Conservation (phyloP, 352 stramenopile genomes). For the Aphanomyces euteiches region DNA sequence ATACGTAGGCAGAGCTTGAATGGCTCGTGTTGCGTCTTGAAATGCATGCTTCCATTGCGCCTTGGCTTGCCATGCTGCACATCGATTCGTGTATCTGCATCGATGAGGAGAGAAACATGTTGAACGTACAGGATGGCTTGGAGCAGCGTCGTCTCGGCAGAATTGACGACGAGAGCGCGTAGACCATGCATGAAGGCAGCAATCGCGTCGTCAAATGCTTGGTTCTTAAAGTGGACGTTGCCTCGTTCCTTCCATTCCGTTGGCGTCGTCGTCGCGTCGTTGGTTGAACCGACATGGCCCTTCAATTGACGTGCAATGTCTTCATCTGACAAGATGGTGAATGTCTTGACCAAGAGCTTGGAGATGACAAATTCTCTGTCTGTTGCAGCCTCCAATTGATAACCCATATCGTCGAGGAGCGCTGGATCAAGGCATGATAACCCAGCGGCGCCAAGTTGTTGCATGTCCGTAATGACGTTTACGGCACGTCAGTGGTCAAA, state of each 20-base stretch:
- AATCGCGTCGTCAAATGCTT: slow-evolving; percentile 6
- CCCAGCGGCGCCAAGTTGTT: too few species aligned
- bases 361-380: background rate
- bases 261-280: background rate
- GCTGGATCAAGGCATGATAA: background rate
- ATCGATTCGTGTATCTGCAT: slow-evolving; percentile 21
- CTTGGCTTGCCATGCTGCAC: slow-evolving; percentile 13
- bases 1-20: slow-evolving; percentile 4
- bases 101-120: background rate
- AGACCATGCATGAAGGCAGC: slow-evolving; percentile 8
- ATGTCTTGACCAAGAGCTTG: background rate
- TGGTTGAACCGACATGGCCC: background rate
- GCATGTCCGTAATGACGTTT: too few species aligned
- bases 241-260: slow-evolving; percentile 6
- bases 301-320: background rate
- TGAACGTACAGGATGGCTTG: slow-evolving; percentile 17
- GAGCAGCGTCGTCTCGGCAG: background rate
- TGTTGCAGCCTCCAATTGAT: background rate
- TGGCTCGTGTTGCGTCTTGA: slow-evolving; percentile 10
- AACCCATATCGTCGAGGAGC: background rate
- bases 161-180: background rate
- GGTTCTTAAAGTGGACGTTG: slow-evolving; percentile 11
- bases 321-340: background rate
- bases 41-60: background rate
- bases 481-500: too few species aligned